Percentiles rank a stretch among this genome's conserved stretches.
Conservation (phyloP, 23 red algal species). For the Chondrus crispus region DNA sequence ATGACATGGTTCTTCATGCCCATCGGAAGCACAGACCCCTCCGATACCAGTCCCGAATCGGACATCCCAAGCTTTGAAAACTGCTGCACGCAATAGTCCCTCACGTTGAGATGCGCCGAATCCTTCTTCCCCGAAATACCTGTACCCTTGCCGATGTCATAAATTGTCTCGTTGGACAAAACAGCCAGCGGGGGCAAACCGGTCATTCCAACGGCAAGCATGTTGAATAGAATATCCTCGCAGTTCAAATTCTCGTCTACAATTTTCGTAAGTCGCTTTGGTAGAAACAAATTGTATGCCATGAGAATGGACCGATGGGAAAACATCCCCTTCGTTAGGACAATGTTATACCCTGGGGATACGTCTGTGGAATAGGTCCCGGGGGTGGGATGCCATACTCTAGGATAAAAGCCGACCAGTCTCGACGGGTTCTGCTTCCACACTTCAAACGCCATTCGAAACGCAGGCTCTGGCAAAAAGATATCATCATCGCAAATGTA, state of each 20-base stretch:
- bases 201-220: constrained; percentile 66
- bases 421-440: constrained; percentile 68
- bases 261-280: constrained; percentile 49
- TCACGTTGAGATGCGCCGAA: not conserved
- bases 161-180: constrained; percentile 48
- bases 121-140: constrained; percentile 22
- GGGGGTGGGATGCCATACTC: constrained; percentile 42
- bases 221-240: constrained; percentile 78
- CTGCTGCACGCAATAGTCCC: constrained; percentile 33
- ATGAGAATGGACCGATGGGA: constrained; percentile 63
- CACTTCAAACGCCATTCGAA: constrained; percentile 51
- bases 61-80: constrained; percentile 49
- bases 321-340: constrained; percentile 89
- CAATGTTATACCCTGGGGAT: constrained; percentile 69
- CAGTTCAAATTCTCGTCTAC: constrained; percentile 81
- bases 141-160: constrained; percentile 18
- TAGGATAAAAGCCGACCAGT: constrained; percentile 75
- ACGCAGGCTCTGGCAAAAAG: constrained; percentile 50
- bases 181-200: constrained; percentile 61
- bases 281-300: constrained; percentile 65
- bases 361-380: constrained; percentile 27
- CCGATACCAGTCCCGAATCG: constrained; percentile 1
- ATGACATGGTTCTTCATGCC: constrained; percentile 40
- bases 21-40: constrained; percentile 13
- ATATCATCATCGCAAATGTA: constrained; percentile 86